Base-by-base conservation (phyloP, 805 yeast genomes). In the Starmerella powellii region DNA sequence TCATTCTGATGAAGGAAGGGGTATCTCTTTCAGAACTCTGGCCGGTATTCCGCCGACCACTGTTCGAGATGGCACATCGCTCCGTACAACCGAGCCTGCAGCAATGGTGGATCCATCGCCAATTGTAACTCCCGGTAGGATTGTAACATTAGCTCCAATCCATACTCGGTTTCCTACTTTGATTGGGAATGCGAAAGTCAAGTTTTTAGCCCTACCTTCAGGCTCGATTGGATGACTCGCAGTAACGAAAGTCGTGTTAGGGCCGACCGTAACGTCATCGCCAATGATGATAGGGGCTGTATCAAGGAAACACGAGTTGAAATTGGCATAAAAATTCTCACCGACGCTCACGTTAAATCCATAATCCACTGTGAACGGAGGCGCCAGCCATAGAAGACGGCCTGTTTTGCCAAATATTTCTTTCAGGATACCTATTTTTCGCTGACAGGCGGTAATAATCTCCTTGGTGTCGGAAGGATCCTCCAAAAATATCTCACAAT, bases 21-120 rank as follows among this genome's bases (percentile, higher is more conserved):
- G 40, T 11, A 48, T 47, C 10, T 37, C 8, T 18, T 43, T 42
- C 12, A 49, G 19, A 6, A 74, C 70, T 46, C 60, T 64, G 10
- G 75, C 79, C 0, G 85, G 87, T 16, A 66, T 66, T 0, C 87
- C 87, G n/a, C 64, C 79, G 12, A 71, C 78, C 15, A 78, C 71
- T 0, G 72, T 62, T 44, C 67, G 62, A 2, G 71, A 62, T 0
- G 80, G 78, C 21, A 79, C 70, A 45, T 69, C 73, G 41, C 63
- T 71, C 16, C 70, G 68, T 17, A 80, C 84, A 3, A 78, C 76
- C 6, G 78, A 62, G 3, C 83, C 84, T 3, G 86, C 83, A 2
- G 78, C 87, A 36, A 80, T 65, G 1, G 74, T 74, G 3, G 70
- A 67, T 10, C 72, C 71, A 37, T 73, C 71, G 12, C 86, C 87